Evolutionary conservation across 2,329 filamentous ascomycete species (phyloP).

Genomic region (Fusarium secorum): DNA sequence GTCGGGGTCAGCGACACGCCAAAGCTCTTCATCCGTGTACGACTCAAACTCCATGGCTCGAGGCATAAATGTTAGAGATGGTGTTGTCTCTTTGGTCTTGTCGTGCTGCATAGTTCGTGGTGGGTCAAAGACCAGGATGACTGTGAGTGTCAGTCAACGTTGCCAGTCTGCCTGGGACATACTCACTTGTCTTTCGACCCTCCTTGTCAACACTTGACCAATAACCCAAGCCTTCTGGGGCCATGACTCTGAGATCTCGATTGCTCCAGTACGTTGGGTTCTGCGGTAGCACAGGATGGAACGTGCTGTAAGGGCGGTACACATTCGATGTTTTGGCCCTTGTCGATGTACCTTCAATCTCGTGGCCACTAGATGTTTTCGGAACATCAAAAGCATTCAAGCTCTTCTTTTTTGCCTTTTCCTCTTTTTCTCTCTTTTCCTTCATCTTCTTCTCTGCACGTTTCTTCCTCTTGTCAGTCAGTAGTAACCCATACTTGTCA

Average conservation of each 20-base stretch:
- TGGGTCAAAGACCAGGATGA: slow-evolving; percentile 39
- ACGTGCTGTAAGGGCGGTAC: slow-evolving; percentile 42
- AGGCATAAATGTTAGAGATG: slow-evolving; percentile 43
- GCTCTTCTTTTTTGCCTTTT: neutral
- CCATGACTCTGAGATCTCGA: slow-evolving; percentile 41
- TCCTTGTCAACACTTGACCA: slow-evolving; percentile 35
- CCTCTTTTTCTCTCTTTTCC: slow-evolving; percentile 5
- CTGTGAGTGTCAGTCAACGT: slow-evolving; percentile 17
- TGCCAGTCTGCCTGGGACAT: neutral
- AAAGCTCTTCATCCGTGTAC: slow-evolving; percentile 41
- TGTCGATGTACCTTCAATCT: slow-evolving; percentile 8
- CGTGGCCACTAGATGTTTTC: neutral
- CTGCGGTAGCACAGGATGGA: slow-evolving; percentile 34
- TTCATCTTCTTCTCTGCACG: slow-evolving; percentile 2
- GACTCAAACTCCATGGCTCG: slow-evolving; percentile 42
- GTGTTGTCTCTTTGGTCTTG: slow-evolving; percentile 20
- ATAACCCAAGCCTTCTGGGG: slow-evolving; percentile 40
- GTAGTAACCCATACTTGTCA: slow-evolving; percentile 1
- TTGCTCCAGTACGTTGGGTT: slow-evolving; percentile 38
- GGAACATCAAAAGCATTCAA: neutral
- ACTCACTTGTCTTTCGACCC: slow-evolving; percentile 30
- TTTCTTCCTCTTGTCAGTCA: slow-evolving; percentile 18
- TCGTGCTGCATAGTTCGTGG: slow-evolving; percentile 34
- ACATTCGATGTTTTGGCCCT: slow-evolving; percentile 39
- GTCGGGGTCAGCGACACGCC: slow-evolving; percentile 36